phyloP scores from a whole-genome alignment of 768 basidiomycete genomes.

The Sporobolomyces pararoseus region DNA sequence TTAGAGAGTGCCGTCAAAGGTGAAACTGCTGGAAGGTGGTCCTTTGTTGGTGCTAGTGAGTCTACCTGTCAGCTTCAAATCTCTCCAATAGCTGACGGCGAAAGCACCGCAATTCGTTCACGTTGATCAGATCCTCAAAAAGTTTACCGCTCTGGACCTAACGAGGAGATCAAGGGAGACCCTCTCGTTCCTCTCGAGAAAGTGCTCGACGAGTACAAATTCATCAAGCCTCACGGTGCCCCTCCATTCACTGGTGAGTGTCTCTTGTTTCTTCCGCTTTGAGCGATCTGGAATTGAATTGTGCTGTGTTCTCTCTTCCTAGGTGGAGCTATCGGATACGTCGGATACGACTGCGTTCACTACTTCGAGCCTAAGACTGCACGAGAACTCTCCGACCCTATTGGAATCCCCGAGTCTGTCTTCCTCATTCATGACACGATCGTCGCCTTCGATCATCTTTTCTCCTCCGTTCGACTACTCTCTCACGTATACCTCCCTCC shows the following conservation, averaged over 20 bases:
- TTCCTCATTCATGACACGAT: constrained; percentile 97
- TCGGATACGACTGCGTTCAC: constrained; percentile 91
- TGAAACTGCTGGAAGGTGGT: constrained; percentile 86
- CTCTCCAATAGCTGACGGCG: too few relatives aligned
- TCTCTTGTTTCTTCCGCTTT: background rate
- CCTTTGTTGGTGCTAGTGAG: constrained; percentile 91
- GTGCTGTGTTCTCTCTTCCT: background rate
- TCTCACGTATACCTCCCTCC: constrained; percentile 87
- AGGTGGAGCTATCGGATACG: constrained; percentile 96
- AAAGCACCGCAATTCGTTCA: too few relatives aligned
- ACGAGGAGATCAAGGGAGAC: constrained; percentile 77
- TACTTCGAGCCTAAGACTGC: constrained; percentile 83
- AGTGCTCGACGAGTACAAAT: constrained; percentile 79
- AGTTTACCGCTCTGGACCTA: constrained; percentile 80
- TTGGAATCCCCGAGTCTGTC: constrained; percentile 87
- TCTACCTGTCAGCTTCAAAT: constrained; percentile 20
- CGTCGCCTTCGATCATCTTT: constrained; percentile 94
- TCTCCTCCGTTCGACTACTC: constrained; percentile 88
- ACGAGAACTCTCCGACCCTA: constrained; percentile 66
- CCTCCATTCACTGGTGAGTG: constrained; percentile 72
- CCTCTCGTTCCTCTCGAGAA: constrained; percentile 78
- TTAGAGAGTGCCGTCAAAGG: constrained; percentile 88
- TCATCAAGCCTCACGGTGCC: constrained; percentile 75
- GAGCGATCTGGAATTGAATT: background rate
- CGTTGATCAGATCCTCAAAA: constrained; percentile 85